A percentile compares a stretch with the other conserved stretches of the same genome.
Conservation (phyloP, 2,329 filamentous ascomycete genomes). For the Elsinoe batatas region DNA sequence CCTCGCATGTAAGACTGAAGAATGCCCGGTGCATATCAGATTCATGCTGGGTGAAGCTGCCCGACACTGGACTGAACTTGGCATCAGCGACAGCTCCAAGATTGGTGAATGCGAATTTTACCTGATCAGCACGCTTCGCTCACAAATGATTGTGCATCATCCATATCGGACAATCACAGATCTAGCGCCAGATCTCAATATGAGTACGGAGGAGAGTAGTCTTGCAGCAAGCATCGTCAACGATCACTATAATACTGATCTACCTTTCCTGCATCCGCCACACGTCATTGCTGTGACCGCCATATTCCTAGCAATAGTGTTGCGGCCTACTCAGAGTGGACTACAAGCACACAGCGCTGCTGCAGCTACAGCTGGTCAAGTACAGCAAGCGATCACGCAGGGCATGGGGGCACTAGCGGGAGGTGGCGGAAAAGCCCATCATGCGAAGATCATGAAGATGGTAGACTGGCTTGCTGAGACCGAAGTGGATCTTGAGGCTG, state of each 20-base stretch:
- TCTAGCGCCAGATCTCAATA: conserved; percentile 57
- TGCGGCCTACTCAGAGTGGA: conserved; percentile 54
- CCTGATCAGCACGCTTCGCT: conserved; percentile 82
- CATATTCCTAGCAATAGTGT: conserved; percentile 72
- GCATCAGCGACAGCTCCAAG: conserved; percentile 66
- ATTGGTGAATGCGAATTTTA: conserved; percentile 91
- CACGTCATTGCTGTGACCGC: conserved; percentile 81
- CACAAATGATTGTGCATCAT: conserved; percentile 81
- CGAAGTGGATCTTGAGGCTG: conserved; percentile 69
- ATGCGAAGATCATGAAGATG: conserved; percentile 34
- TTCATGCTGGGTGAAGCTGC: conserved; percentile 80
- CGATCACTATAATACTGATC: conserved; percentile 84
- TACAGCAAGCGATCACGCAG: conserved; percentile 22
- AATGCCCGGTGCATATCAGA: conserved; percentile 91
- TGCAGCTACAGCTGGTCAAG: conserved; percentile 18
- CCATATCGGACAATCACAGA: conserved; percentile 74
- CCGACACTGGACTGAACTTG: conserved; percentile 72
- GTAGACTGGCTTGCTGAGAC: conserved; percentile 79
- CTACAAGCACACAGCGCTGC: conserved; percentile 34
- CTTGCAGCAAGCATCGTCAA: conserved; percentile 79
- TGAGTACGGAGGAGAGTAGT: conserved; percentile 68
- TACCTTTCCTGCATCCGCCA: conserved; percentile 78
- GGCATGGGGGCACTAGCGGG: conserved; percentile 20
- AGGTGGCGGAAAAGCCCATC: conserved; percentile 16
- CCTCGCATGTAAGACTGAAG: conserved; percentile 95